phyloP scores from a whole-genome alignment of 2,329 filamentous ascomycete species.

The Pseudopithomyces maydicus region DNA sequence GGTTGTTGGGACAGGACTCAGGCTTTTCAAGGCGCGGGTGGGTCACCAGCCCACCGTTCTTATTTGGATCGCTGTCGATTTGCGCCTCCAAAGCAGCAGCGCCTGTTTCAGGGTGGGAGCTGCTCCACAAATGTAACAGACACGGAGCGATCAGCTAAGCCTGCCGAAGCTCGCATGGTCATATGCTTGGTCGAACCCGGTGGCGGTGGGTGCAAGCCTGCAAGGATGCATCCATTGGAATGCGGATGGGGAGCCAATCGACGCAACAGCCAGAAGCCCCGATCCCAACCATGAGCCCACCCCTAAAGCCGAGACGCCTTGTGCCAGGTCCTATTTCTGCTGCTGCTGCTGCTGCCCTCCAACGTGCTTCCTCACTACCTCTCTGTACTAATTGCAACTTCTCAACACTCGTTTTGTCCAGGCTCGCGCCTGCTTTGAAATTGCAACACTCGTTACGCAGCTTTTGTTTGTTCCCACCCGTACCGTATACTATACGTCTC shows the following conservation, averaged over 20 bases:
- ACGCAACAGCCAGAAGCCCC: not conserved
- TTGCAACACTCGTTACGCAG: slow-evolving; percentile 13
- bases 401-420: slow-evolving; percentile 28
- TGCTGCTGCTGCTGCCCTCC: slow-evolving; percentile 3
- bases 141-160: slow-evolving; percentile 18
- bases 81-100: slow-evolving; percentile 10
- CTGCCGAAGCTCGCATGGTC: slow-evolving; percentile 5
- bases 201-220: not conserved
- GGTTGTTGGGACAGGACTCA: not conserved
- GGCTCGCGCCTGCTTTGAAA: slow-evolving; percentile 19
- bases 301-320: slow-evolving; percentile 13
- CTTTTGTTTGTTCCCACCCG: slow-evolving; percentile 7
- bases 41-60: not conserved
- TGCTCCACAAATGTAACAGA: not conserved
- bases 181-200: slow-evolving; percentile 16
- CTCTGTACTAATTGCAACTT: slow-evolving; percentile 17
- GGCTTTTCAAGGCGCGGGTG: not conserved
- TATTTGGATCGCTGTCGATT: slow-evolving; percentile 13
- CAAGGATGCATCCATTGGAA: not conserved
- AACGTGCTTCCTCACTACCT: slow-evolving; percentile 6
- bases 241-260: slow-evolving; percentile 6
- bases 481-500: slow-evolving; percentile 6
- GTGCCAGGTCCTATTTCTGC: slow-evolving; percentile 6
- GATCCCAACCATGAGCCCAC: not conserved
- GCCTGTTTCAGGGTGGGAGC: slow-evolving; percentile 18